Evolutionary conservation across 768 basidiomycete genomes (phyloP).

Genomic region (Termitomyces sp.): DNA sequence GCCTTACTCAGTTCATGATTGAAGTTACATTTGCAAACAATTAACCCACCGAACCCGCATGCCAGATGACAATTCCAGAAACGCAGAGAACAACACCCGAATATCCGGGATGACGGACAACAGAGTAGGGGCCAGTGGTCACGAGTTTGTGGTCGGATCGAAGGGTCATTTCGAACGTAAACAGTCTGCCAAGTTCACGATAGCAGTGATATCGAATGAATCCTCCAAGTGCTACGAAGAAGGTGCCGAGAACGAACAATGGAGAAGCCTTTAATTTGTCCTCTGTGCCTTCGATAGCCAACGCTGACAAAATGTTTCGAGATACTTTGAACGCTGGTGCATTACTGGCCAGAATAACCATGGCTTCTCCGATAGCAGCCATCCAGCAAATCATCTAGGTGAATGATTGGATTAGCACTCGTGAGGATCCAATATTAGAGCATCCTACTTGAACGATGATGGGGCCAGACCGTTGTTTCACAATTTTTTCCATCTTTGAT

Average conservation of each 20-base stretch:
- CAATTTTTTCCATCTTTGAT: constrained; percentile 28
- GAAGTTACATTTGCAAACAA: neutral
- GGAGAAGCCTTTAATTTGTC: constrained; percentile 23
- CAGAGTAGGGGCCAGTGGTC: constrained; percentile 40
- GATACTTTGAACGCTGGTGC: constrained; percentile 16
- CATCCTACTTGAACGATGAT: constrained; percentile 28
- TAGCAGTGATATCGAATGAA: constrained; percentile 39
- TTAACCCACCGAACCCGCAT: constrained; percentile 27
- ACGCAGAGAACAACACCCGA: constrained; percentile 32
- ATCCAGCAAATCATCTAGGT: constrained; percentile 31
- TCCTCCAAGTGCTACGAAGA: constrained; percentile 33
- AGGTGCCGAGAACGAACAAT: constrained; percentile 30
- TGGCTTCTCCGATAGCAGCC: constrained; percentile 30
- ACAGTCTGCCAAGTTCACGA: constrained; percentile 37
- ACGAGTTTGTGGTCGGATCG: constrained; percentile 39
- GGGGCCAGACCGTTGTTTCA: constrained; percentile 29
- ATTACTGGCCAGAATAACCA: constrained; percentile 27
- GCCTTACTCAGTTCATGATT: neutral
- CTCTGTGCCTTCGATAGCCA: constrained; percentile 19
- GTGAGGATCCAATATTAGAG: neutral
- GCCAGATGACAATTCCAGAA: constrained; percentile 28
- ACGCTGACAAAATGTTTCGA: constrained; percentile 19
- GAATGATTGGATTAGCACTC: neutral
- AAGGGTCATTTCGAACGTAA: constrained; percentile 50
- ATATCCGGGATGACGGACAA: constrained; percentile 50